Evolutionary conservation across 768 basidiomycete species (phyloP), one percentile per base, ranked within the genome.

Genomic region (Mycena albidolilacea): DNA sequence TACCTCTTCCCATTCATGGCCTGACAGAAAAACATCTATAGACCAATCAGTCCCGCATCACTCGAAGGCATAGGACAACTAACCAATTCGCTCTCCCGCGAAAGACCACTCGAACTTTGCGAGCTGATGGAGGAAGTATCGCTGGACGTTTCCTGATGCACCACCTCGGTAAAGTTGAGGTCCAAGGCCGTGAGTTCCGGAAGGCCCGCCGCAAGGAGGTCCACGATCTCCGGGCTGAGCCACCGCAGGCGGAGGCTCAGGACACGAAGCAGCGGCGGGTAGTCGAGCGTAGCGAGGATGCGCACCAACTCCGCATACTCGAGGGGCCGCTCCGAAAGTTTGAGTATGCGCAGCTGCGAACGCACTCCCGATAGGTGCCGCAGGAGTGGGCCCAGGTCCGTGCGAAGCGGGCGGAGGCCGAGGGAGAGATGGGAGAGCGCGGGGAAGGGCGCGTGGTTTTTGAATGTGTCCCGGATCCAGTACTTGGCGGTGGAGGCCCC

Each of bases 381-480:
- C 21, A 76, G 48, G 39, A 87, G 61, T 19, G 72, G 77, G 21
- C 66, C 76, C 70, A 76, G 79, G 71, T 73, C 82, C 14, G 82
- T 80, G 64, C 75, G 81, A 3, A 88, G 77, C 1, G 87, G 87
- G 14, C 87, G 80, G 11, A 88, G 74, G 1, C 84, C 83, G 23
- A 87, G 58, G 5, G 80, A 78, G 30, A 86, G 71, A 8, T 75
- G 69, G 39, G 79, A 73, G 41, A 88, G 83, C 23, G 75, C 72
- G 11, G 82, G 80, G 68, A 83, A 82, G 7, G 81, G 81, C 2
- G 46, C 65, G 39, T 76, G 67, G 35, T 83, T 64, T n/a, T 73
- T 76, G 23, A 86, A 67, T 21, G 84, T 83, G 14, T 79, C 78
- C 50, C 82, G 84, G n/a, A 88, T 84, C 87, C 87, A 87, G 50